Evolutionary conservation across 768 basidiomycete species (phyloP).

Genomic region (Coprinellus aureogranulatus): DNA sequence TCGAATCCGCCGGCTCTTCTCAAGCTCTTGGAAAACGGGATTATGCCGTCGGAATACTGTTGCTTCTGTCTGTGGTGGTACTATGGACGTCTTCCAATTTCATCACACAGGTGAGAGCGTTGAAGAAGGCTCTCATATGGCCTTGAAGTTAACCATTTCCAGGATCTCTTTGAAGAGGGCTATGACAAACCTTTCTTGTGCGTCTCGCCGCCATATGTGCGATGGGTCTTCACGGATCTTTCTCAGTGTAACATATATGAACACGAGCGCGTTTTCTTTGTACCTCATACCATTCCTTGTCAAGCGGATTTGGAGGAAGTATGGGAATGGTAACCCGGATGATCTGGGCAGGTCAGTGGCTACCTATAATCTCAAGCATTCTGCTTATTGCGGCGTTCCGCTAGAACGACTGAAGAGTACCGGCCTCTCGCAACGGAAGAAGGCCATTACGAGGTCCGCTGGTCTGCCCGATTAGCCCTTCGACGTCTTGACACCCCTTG

Average conservation of each 20-base stretch:
- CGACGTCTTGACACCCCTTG: background rate
- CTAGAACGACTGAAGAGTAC: slow-evolving; percentile 21
- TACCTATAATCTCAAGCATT: no score
- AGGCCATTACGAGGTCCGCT: background rate
- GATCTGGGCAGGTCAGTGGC: slow-evolving; percentile 2
- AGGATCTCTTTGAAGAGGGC: slow-evolving; percentile 57
- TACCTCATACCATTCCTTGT: slow-evolving; percentile 31
- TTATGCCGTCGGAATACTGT: slow-evolving; percentile 57
- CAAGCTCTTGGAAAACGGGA: slow-evolving; percentile 26
- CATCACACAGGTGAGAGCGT: slow-evolving; percentile 64
- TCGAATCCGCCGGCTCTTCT: background rate
- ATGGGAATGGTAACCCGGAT: background rate
- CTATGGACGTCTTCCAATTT: slow-evolving; percentile 91
- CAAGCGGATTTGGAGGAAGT: slow-evolving; percentile 19
- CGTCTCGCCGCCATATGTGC: slow-evolving; percentile 11
- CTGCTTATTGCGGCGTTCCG: no score
- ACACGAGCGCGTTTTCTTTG: slow-evolving; percentile 77
- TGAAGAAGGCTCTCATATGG: background rate
- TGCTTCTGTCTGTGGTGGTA: slow-evolving; percentile 73
- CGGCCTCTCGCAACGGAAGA: slow-evolving; percentile 21
- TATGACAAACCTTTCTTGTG: slow-evolving; percentile 90
- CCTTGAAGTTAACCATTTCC: background rate
- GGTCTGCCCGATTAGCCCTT: background rate
- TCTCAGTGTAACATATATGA: slow-evolving; percentile 64
- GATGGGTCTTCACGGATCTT: background rate